Percentiles rank a stretch among this genome's conserved stretches.
These are phyloP conservation scores for Aegilops sharonensis DNA, from an alignment of 176 grass and related monocot genomes.

Conservation along the genomic window DNA sequence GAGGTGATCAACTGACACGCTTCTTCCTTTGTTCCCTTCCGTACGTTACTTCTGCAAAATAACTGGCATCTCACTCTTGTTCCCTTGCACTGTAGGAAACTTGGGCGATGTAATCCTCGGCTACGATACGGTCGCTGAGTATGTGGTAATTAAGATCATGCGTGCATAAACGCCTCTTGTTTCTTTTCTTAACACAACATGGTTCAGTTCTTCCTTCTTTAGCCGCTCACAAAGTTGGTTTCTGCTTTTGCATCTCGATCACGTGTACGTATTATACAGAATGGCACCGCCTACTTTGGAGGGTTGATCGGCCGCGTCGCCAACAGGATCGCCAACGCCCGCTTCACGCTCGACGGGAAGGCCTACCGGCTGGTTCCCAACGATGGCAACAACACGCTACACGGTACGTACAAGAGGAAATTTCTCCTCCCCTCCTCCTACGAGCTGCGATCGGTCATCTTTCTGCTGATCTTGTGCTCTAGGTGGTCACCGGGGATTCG, in stretches of 20 bases:
- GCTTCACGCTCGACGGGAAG: conserved; percentile 63
- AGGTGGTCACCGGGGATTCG: conserved; percentile 84
- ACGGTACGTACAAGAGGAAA: conserved; percentile 26
- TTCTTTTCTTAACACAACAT: background rate
- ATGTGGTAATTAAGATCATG: conserved; percentile 48
- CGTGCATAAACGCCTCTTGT: background rate
- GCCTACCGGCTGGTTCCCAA: conserved; percentile 53
- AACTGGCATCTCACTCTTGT: background rate
- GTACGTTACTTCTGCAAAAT: background rate
- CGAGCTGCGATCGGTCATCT: background rate
- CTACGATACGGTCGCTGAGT: conserved; percentile 72
- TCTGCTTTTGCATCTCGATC: background rate
- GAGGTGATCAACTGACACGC: conserved; percentile 20
- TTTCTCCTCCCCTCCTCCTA: too few relatives aligned
- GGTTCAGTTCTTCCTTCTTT: background rate
- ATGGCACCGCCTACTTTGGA: conserved; percentile 69
- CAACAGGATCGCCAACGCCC: conserved; percentile 56
- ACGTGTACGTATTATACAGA: conserved; percentile 27
- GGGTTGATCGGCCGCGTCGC: conserved; percentile 82
- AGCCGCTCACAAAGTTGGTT: background rate
- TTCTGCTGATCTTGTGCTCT: background rate
- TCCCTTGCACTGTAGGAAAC: conserved; percentile 34
- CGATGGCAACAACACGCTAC: conserved; percentile 78
- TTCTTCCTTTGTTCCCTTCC: too few relatives aligned
- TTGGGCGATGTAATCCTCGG: conserved; percentile 74